Base-by-base conservation (phyloP, 75 land plant species). In the Azolla pinnata region DNA sequence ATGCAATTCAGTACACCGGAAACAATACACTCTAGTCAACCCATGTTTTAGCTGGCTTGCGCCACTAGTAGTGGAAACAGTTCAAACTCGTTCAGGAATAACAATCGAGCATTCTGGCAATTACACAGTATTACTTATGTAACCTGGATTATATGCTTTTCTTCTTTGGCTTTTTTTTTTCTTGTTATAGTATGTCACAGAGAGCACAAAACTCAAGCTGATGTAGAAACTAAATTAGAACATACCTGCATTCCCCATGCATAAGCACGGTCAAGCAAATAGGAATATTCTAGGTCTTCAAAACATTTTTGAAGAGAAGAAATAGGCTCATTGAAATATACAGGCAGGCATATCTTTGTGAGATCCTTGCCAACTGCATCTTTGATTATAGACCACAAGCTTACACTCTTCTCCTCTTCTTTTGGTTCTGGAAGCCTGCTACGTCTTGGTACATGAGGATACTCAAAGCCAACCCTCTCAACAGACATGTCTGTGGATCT, bases 371-470 rank as follows among this genome's bases (percentile, higher is more conserved):
- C 95, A 64, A 88, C 75, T 44, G 85, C 85, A 54, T 85, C 90
- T 65, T 84, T 88, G 60, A 88, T 88, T 61, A 88, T 85, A 34
- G 95, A 88, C 95, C 95, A 88, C 0, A 88, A 59, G 61, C 95
- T 87, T 24, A 88, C 83, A 31, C 79, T 75, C 57, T 78, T 82
- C 66, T 88, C 95, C 66, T 79, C 80, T 67, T 88, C 90, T 57
- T 79, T 77, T 26, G 95, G 95, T 24, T 85, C 86, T 26, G 95
- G 95, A 24, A 88, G 35, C 45, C 54, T 85, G 33, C 66, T 77
- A 23, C 89, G 65, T 59, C 89, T 79, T 68, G 66, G 42, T 4
- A 82, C 60, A 52, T 58, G 46, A n/a, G 84, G 84, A 68, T 67
- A 81, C 40, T 67, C 48, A 54, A 76, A 61, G 45, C 74, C 64